These are phyloP conservation scores for Tetrastigma voinierianum DNA, from an alignment of 164 flowering plant genomes.

Conservation along the genomic window DNA sequence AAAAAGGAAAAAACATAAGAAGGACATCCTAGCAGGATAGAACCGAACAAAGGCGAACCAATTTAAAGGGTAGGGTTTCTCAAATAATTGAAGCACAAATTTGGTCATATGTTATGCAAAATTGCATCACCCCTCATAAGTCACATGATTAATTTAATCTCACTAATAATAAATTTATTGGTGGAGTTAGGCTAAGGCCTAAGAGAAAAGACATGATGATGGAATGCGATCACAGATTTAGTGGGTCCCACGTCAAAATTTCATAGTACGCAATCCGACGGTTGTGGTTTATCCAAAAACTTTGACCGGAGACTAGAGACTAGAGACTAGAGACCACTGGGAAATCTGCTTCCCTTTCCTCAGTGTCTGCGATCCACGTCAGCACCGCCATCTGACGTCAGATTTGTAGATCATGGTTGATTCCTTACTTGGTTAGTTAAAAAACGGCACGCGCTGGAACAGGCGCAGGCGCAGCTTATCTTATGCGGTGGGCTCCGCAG, in stretches of 20 bases:
- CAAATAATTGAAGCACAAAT: constrained; percentile 1
- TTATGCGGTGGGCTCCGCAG: constrained; percentile 13
- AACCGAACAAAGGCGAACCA: too few species aligned
- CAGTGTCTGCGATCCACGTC: constrained; percentile 20
- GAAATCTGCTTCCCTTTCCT: neutral
- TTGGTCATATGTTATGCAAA: neutral
- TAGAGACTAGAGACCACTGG: neutral
- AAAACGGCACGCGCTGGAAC: constrained; percentile 2
- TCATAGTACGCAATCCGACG: constrained; percentile 9
- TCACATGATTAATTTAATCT: neutral
- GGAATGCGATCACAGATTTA: constrained; percentile 7
- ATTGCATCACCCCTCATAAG: too few species aligned
- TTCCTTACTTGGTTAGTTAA: constrained; percentile 17
- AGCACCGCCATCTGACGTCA: constrained; percentile 17
- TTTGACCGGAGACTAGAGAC: too few species aligned
- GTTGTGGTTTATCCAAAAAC: neutral
- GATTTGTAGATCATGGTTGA: constrained; percentile 6
- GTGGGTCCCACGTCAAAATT: constrained; percentile 13
- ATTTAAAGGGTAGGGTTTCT: neutral
- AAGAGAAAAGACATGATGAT: neutral
- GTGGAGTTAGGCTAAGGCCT: neutral
- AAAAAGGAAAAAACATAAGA: too few species aligned
- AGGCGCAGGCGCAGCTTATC: neutral
- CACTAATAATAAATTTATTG: too few species aligned
- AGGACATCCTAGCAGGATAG: too few species aligned